These are phyloP conservation scores for Zymoseptoria brevis DNA, from an alignment of 2,329 filamentous ascomycete species.

Conservation along the genomic window DNA sequence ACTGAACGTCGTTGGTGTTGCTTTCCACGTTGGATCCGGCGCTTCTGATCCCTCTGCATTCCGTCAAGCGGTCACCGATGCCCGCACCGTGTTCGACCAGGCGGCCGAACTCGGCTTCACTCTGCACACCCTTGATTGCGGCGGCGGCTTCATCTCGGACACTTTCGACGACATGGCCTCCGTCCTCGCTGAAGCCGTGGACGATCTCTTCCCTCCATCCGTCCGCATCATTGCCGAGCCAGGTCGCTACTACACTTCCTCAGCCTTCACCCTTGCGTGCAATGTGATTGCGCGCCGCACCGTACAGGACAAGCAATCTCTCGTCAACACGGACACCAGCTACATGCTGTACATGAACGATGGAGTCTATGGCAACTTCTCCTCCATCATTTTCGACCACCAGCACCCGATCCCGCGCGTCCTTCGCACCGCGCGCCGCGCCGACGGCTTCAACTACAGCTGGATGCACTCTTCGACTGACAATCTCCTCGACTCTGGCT, in stretches of 20 bases:
- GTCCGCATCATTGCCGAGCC: conserved; percentile 91
- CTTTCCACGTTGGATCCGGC: conserved; percentile 95
- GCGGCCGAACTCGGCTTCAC: conserved; percentile 67
- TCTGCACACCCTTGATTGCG: conserved; percentile 84
- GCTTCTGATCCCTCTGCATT: conserved; percentile 91
- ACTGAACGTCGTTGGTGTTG: conserved; percentile 89
- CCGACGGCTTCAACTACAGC: conserved; percentile 27
- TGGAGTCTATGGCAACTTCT: conserved; percentile 96
- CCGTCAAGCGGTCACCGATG: conserved; percentile 82
- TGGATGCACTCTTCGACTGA: conserved; percentile 7
- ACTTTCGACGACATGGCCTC: conserved; percentile 86
- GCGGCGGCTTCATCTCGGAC: conserved; percentile 84
- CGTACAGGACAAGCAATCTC: conserved; percentile 59
- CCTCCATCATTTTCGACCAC: conserved; percentile 98
- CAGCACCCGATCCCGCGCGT: conserved; percentile 83
- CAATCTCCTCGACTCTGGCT: conserved; percentile 27
- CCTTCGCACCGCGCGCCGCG: conserved; percentile 37
- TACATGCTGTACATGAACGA: conserved; percentile 99
- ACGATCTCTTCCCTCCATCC: conserved; percentile 76
- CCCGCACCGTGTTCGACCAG: conserved; percentile 80
- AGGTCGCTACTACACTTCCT: conserved; percentile 89
- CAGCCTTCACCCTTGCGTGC: conserved; percentile 88
- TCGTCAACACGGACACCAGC: conserved; percentile 48
- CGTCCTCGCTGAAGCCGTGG: conserved; percentile 69
- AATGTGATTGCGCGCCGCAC: conserved; percentile 94